Evolutionary conservation across 345 rosid genomes (phyloP), one percentile per base, ranked within the genome.

Genomic region (Carallia brachiata): DNA sequence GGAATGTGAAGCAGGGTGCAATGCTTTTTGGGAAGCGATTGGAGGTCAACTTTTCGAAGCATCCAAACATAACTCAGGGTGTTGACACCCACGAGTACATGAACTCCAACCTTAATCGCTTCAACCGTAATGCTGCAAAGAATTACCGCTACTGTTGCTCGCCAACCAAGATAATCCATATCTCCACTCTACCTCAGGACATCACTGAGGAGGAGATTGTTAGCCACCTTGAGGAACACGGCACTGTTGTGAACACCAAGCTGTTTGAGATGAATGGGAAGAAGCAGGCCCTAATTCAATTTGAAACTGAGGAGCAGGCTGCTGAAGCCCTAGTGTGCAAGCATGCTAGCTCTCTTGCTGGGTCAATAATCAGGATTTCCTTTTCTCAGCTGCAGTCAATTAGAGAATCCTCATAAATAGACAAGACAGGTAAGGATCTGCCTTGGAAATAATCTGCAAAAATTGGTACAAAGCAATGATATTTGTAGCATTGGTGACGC

Each of bases 101-200:
- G 34, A 88, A 86, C 80, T 94, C 98, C 0, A 91, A 86, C 79
- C 93, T 94, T 68, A 94, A 94, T 76, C 97, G 97, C 66, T 91
- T 95, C 84, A 89, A 90, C 80, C 99, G 98, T 50, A 89, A 92
- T 61, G 98, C 99, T 34, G 96, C 94, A 5, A 95, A 95, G 87
- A 92, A 95, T 73, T 95, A 92, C 72, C 92, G 97, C 47, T 92
- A 95, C 76, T 95, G 99, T 82, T 95, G 99, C 81, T 92, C 98
- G 5, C 99, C 99, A 3, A 95, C 98, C 44, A 95, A 89, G 85
- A 95, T 92, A 88, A 82, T 95, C 61, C 99, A 95, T 84, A 74
- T 95, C 48, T 95, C 99, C 19, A 84, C 96, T 65, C 87, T 95
- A 36, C 96, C 99, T 7, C 98, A 85, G 79, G 98, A 89, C 7